Base-by-base conservation (phyloP, 768 basidiomycete species). In the Botryobasidium botryosum region DNA sequence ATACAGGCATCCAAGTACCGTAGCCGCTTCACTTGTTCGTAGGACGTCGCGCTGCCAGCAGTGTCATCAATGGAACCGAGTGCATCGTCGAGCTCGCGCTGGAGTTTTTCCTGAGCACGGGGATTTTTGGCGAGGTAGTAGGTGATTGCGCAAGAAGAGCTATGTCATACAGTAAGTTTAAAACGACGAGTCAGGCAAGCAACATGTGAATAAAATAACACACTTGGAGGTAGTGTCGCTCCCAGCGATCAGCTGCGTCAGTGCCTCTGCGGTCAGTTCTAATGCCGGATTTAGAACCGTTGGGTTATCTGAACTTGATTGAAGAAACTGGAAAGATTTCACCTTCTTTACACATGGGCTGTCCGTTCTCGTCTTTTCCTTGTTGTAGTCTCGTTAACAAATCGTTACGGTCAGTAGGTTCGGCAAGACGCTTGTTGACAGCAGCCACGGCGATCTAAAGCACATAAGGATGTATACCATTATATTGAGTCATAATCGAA, bases 181-280 rank as follows among this genome's bases (percentile, higher is more conserved):
- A 25, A 24, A 47, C 20, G 20, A 47, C 18, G 15, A 39, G 43
- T 23, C 23, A 24, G 21, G 35, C n/a, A 41, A n/a, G 25, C n/a
- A 35, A 35, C n/a, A 13, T 56, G 23, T 33, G 51, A 35, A 25
- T 17, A 31, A 35, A 8, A 26, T 37, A 21, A 46, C 77, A 49
- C 52, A 85, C 83, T 92, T 94, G 37, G 87, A 88, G 0, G 90
- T 92, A 1, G 88, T 94, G 55, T 94, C 88, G 3, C 79, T 82
- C 1, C 87, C 87, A 5, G 85, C 85, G 51, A 90, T 87, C 15
- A 90, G 68, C 39, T 87, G 73, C 1, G 86, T 87, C 17, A 84
- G 61, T 36, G 81, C 79, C 63, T 94, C 90, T 0, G 87, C 87
- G 1, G 86, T 92, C 45, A 94, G 62, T 56, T 92, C 90, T n/a